A percentile compares a stretch with the other conserved stretches of the same genome.
Evolutionary conservation across 2,329 filamentous ascomycete genomes (phyloP).

Genomic region (Tolypocladium amazonense): DNA sequence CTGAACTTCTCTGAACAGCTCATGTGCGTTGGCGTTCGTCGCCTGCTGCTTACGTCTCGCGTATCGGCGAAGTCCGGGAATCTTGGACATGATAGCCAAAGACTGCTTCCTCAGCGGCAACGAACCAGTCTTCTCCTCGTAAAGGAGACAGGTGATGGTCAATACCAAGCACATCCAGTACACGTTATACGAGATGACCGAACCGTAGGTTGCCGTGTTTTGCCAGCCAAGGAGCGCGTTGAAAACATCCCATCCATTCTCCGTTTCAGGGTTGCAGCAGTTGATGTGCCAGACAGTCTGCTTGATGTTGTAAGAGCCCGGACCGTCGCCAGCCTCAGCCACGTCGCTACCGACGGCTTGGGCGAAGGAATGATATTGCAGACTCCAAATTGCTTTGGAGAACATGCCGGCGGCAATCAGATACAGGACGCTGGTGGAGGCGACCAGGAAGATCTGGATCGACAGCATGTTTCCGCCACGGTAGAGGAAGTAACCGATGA

Average conservation of each 20-base stretch:
- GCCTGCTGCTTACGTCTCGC: neutral
- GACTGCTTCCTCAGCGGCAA: neutral
- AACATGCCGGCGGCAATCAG: conserved; percentile 73
- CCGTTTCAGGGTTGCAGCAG: conserved; percentile 52
- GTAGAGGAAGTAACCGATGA: conserved; percentile 62
- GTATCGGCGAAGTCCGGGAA: neutral
- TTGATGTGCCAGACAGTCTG: conserved; percentile 77
- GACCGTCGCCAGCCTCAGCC: conserved; percentile 32
- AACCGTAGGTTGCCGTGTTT: neutral
- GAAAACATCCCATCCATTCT: conserved; percentile 64
- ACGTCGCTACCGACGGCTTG: neutral
- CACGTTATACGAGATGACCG: neutral
- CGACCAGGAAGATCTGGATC: conserved; percentile 61
- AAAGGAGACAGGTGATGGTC: neutral
- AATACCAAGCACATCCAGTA: neutral
- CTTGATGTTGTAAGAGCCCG: conserved; percentile 68
- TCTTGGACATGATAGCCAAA: neutral
- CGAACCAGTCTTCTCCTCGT: neutral
- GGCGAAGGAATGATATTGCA: neutral
- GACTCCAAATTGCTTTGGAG: conserved; percentile 60
- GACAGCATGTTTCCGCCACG: conserved; percentile 16
- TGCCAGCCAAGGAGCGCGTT: conserved; percentile 55
- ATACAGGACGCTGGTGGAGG: conserved; percentile 70
- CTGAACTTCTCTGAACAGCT: neutral
- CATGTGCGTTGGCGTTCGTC: neutral